Conservation (phyloP, 1,284 basidiomycete species). For the Phellopilus nigrolimitatus region DNA sequence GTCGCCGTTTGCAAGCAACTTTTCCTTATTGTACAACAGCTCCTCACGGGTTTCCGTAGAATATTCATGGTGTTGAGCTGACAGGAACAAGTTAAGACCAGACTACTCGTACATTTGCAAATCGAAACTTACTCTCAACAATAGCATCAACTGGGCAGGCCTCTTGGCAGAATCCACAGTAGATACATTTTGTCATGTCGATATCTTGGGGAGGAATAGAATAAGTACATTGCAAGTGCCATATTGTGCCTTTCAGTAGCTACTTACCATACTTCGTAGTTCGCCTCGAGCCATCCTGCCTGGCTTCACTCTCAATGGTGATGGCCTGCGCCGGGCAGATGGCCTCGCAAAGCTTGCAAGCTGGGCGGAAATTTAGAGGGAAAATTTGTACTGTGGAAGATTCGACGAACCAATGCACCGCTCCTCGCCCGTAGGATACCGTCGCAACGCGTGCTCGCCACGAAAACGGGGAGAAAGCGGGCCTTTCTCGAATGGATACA, state of each 20-base stretch:
- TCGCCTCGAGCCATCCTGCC: conserved; percentile 91
- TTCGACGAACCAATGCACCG: conserved; percentile 84
- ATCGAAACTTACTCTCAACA: conserved; percentile 83
- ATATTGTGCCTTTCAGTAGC: neutral
- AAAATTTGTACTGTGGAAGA: conserved; percentile 7
- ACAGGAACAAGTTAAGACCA: conserved; percentile 9
- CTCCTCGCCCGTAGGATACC: conserved; percentile 98
- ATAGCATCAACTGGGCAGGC: conserved; percentile 99
- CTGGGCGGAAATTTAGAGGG: conserved; percentile 36
- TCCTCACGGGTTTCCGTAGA: conserved; percentile 98
- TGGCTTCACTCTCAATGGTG: conserved; percentile 97
- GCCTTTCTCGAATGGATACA: conserved; percentile 97
- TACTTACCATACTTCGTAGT: conserved; percentile 89
- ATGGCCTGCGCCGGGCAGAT: conserved; percentile 99
- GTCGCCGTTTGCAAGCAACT: conserved; percentile 94
- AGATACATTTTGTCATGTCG: conserved; percentile 97
- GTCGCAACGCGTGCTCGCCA: conserved; percentile 96
- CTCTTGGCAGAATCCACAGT: conserved; percentile 98
- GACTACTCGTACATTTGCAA: neutral
- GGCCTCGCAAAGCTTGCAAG: conserved; percentile 98
- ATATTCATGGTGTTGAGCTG: conserved; percentile 95
- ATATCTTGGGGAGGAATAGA: conserved; percentile 56
- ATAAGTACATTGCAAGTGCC: neutral
- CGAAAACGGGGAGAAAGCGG: conserved; percentile 97
- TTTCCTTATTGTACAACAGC: conserved; percentile 98